Conservation (phyloP, 441 rosid genomes). For the Metrosideros polymorpha region DNA sequence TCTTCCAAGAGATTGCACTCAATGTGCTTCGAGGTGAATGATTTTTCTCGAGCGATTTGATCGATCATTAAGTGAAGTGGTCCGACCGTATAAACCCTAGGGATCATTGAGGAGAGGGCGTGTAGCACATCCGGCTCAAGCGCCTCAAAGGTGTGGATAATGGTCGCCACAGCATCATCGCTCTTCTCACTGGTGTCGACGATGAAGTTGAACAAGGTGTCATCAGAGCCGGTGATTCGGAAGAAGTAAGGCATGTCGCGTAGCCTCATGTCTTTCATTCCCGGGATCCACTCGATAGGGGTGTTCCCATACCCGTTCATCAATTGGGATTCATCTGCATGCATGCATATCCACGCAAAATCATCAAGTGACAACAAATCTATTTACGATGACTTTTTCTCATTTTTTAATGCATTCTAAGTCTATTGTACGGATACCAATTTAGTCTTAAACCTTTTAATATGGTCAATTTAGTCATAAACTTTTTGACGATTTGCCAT, state of each 20-base stretch:
- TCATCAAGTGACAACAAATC: background rate
- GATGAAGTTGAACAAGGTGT: background rate
- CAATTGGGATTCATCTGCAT: background rate
- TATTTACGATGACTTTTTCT: background rate
- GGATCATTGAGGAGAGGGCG: background rate
- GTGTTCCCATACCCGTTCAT: background rate
- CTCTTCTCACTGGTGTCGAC: fast-evolving
- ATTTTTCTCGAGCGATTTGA: background rate
- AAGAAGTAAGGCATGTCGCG: background rate
- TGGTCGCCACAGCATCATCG: fast-evolving
- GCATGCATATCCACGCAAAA: background rate
- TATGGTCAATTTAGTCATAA: background rate
- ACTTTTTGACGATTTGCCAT: background rate
- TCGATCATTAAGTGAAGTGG: background rate
- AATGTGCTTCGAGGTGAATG: background rate
- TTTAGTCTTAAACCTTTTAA: too few relatives aligned
- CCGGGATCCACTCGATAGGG: background rate
- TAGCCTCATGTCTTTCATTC: background rate
- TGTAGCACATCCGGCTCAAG: background rate
- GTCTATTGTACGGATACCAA: too few relatives aligned
- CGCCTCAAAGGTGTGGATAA: background rate
- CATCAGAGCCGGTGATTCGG: background rate
- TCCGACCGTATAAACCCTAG: background rate
- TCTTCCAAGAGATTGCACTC: background rate
- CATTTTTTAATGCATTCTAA: background rate